phyloP scores from a whole-genome alignment of 805 yeast genomes.

The Kregervanrija fluxuum region DNA sequence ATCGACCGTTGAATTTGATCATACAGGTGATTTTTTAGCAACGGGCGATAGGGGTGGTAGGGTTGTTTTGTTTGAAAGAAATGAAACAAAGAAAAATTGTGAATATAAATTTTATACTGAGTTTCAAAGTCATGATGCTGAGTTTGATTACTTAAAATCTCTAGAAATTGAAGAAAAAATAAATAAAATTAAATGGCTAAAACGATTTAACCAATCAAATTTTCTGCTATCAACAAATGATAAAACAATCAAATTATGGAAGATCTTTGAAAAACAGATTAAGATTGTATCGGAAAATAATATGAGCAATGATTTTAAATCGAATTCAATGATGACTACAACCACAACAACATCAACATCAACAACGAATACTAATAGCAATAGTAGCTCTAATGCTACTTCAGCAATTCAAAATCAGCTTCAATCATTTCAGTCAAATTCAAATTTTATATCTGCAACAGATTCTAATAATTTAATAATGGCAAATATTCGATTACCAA shows the following conservation, averaged over 20 bases:
- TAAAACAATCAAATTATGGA: constrained; percentile 98
- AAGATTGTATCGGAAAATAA: constrained; percentile 91
- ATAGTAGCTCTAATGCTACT: constrained; percentile 3
- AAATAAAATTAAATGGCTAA: constrained; percentile 95
- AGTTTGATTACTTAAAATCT: constrained; percentile 92
- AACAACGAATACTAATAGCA: neutral
- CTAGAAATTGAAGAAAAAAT: constrained; percentile 97
- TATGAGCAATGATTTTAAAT: constrained; percentile 36
- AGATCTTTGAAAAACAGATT: constrained; percentile 83
- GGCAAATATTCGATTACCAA: constrained; percentile 64
- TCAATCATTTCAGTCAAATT: constrained; percentile 21
- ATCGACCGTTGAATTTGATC: constrained; percentile 94
- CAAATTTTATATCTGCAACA: constrained; percentile 12
- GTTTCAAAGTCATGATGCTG: constrained; percentile 97
- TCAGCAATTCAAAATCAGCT: constrained; percentile 16
- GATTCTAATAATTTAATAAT: constrained; percentile 13
- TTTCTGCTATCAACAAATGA: constrained; percentile 89
- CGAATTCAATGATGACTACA: constrained; percentile 1
- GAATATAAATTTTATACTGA: constrained; percentile 95
- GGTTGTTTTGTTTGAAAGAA: constrained; percentile 91
- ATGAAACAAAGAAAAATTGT: constrained; percentile 66
- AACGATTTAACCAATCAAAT: constrained; percentile 82
- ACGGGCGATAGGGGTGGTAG: constrained; percentile 99
- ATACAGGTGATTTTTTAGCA: constrained; percentile 89
- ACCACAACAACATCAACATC: constrained; percentile 6